Conservation (phyloP, 2,329 filamentous ascomycete genomes). For the Diplocarpon rosae region DNA sequence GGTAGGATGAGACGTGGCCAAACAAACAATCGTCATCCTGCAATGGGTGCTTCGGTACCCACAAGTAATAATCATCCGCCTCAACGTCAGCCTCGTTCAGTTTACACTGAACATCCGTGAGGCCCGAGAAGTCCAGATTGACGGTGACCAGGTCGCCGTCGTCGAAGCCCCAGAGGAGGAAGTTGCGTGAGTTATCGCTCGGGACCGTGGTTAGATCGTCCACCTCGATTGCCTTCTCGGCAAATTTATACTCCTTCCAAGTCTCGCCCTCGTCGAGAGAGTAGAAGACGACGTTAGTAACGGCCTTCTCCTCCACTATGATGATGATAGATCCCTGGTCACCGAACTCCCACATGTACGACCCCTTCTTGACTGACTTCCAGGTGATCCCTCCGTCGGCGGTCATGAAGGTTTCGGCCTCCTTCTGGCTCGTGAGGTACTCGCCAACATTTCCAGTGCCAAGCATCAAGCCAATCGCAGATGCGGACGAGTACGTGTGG, state of each 20-base stretch:
- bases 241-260: conserved; percentile 70
- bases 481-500: conserved; percentile 79
- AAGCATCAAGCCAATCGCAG: conserved; percentile 84
- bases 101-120: conserved; percentile 64
- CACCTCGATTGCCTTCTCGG: conserved; percentile 58
- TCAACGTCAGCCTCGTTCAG: conserved; percentile 49
- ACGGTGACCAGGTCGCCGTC: conserved; percentile 55
- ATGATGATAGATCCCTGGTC: conserved; percentile 91
- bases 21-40: conserved; percentile 77
- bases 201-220: conserved; percentile 78
- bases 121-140: conserved; percentile 79
- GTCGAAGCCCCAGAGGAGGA: conserved; percentile 71
- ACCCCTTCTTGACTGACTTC: conserved; percentile 76
- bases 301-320: conserved; percentile 61
- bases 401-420: conserved; percentile 83
- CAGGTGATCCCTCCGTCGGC: conserved; percentile 83
- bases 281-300: conserved; percentile 62
- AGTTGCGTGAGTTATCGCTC: conserved; percentile 82
- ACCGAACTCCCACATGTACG: conserved; percentile 88
- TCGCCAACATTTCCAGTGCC: conserved; percentile 84
- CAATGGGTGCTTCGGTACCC: conserved; percentile 76
- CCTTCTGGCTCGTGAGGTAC: conserved; percentile 27
- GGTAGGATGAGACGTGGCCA: conserved; percentile 78
- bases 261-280: conserved; percentile 69
- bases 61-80: conserved; percentile 68